Conservation (phyloP, 768 basidiomycete species). For the Mycena indigotica region DNA sequence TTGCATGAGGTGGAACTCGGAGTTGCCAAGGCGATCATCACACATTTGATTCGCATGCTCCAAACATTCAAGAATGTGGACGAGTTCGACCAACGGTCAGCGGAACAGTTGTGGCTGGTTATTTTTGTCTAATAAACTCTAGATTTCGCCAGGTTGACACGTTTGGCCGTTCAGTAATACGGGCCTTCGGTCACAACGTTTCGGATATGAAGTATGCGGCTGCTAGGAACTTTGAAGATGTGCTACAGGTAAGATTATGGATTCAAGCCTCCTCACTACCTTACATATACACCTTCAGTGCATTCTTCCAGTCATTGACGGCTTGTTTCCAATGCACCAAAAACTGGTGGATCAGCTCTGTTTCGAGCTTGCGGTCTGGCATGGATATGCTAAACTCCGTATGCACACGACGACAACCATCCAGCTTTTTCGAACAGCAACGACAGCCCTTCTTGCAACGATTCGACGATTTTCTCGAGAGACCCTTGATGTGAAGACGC, state of each 20-base stretch:
- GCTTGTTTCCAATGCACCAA: conserved; percentile 29
- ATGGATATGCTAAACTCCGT: conserved; percentile 36
- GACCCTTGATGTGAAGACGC: conserved; percentile 23
- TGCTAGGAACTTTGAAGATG: conserved; percentile 32
- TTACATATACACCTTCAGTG: conserved; percentile 28
- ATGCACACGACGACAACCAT: too few relatives aligned
- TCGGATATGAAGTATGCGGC: conserved; percentile 25
- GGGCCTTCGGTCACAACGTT: conserved; percentile 26
- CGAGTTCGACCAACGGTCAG: conserved; percentile 27
- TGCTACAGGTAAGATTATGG: conserved; percentile 29
- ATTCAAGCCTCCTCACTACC: neutral
- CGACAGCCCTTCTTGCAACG: conserved; percentile 13
- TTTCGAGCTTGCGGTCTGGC: conserved; percentile 33
- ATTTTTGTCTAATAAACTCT: too few relatives aligned
- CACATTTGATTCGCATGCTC: neutral
- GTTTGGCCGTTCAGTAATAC: conserved; percentile 28
- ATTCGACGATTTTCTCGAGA: conserved; percentile 28
- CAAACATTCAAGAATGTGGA: too few relatives aligned
- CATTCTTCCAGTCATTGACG: conserved; percentile 34
- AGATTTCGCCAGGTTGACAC: conserved; percentile 30
- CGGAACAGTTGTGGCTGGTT: neutral
- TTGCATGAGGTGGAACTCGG: neutral
- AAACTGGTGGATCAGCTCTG: conserved; percentile 26
- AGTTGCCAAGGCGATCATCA: neutral
- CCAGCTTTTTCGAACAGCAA: conserved; percentile 21